These are phyloP conservation scores for Dillenia suffruticosa DNA, from an alignment of 164 flowering plant species.

Conservation along the genomic window DNA sequence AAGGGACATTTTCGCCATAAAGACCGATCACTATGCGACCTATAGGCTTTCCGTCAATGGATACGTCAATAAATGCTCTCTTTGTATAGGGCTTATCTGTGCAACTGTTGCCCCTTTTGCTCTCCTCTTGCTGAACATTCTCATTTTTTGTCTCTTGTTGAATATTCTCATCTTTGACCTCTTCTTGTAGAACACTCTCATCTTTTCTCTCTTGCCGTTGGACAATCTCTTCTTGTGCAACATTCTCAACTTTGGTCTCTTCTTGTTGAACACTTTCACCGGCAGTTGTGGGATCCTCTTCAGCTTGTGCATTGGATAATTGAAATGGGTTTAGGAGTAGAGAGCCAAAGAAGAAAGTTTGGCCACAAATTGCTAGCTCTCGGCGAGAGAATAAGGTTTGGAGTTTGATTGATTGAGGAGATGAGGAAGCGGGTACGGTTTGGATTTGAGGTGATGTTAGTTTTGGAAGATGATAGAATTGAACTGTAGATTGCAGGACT, in stretches of 20 bases:
- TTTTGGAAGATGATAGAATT: constrained; percentile 9
- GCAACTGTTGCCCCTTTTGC: constrained; percentile 16
- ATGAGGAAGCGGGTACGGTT: constrained; percentile 9
- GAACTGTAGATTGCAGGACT: constrained; percentile 13
- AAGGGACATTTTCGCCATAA: constrained; percentile 41
- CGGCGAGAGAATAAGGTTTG: constrained; percentile 44
- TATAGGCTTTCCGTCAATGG: constrained; percentile 66
- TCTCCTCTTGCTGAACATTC: constrained; percentile 9
- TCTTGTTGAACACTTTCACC: constrained; percentile 4
- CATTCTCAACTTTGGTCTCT: neutral
- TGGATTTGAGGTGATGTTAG: constrained; percentile 13
- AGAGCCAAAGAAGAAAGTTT: constrained; percentile 38
- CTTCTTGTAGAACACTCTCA: too few relatives aligned
- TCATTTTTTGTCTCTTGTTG: too few relatives aligned
- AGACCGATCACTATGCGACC: constrained; percentile 70
- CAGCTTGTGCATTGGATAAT: constrained; percentile 36
- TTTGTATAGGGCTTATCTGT: constrained; percentile 26
- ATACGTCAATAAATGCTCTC: constrained; percentile 69
- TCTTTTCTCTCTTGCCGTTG: too few relatives aligned
- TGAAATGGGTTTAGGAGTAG: constrained; percentile 25
- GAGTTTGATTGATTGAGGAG: constrained; percentile 13
- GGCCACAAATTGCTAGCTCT: constrained; percentile 30
- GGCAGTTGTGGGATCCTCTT: constrained; percentile 16
- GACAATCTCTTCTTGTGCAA: too few relatives aligned
- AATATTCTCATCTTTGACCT: too few relatives aligned